Conservation (phyloP, 2,329 filamentous ascomycete species). For the Colletotrichum limetticola region DNA sequence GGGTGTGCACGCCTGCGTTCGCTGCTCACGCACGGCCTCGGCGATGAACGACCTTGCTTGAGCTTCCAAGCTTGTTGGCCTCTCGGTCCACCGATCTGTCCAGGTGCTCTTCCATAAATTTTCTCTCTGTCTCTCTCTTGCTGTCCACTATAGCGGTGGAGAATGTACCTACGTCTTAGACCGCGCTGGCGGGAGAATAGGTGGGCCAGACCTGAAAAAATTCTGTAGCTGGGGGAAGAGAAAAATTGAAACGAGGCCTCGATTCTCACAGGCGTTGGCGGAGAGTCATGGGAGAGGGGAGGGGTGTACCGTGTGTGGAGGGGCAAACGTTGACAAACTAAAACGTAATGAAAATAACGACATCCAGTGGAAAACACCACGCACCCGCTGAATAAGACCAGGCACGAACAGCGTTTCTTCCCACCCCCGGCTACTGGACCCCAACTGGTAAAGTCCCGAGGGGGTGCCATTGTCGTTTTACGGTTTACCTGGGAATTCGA, state of each 20-base stretch:
- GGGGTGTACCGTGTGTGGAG: background rate
- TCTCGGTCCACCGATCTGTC: background rate
- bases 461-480: conserved; percentile 16
- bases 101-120: background rate
- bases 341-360: conserved; percentile 38
- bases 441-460: conserved; percentile 13
- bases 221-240: background rate
- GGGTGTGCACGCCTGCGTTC: too few relatives aligned
- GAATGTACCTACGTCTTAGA: background rate
- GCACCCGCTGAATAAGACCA: conserved; percentile 11
- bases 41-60: background rate
- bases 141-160: background rate
- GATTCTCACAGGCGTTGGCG: background rate
- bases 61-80: background rate
- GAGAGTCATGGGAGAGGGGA: background rate
- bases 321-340: conserved; percentile 29
- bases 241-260: background rate
- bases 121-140: background rate
- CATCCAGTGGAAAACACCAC: conserved; percentile 31
- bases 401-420: background rate
- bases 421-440: background rate
- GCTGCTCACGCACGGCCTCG: background rate
- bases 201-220: background rate
- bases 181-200: background rate
- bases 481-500: background rate